phyloP scores from a whole-genome alignment of 768 basidiomycete genomes.

The Nevesoporus exiguus region DNA sequence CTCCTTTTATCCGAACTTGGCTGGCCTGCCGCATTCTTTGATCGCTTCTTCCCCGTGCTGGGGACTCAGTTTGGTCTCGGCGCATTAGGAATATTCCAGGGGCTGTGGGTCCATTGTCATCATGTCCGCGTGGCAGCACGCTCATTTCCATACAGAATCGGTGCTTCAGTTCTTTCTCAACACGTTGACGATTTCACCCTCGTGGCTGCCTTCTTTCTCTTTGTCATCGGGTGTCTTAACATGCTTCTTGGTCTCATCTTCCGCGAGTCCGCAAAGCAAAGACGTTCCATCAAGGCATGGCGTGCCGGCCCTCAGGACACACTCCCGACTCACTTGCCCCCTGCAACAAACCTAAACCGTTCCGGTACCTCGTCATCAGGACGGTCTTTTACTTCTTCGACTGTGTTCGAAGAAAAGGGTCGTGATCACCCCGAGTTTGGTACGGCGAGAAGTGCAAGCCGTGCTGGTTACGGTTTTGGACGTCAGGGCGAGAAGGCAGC shows the following conservation, averaged over 20 bases:
- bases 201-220: constrained; percentile 88
- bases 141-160: constrained; percentile 44
- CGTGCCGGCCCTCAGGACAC: constrained; percentile 47
- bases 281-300: constrained; percentile 65
- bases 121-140: not conserved
- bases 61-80: constrained; percentile 84
- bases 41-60: constrained; percentile 81
- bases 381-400: constrained; percentile 27
- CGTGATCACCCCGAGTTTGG: constrained; percentile 21
- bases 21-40: constrained; percentile 77
- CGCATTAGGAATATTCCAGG: constrained; percentile 82
- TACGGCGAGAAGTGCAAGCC: constrained; percentile 25
- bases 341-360: constrained; percentile 23
- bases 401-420: constrained; percentile 30
- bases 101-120: constrained; percentile 51
- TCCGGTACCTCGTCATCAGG: constrained; percentile 22
- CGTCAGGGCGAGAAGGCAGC: constrained; percentile 75
- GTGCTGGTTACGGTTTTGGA: constrained; percentile 72
- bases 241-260: constrained; percentile 74
- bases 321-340: constrained; percentile 44
- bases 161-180: constrained; percentile 70
- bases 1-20: constrained; percentile 81
- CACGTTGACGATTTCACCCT: constrained; percentile 86
- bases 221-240: constrained; percentile 88
- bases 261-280: constrained; percentile 56